phyloP scores from a whole-genome alignment of 257 asterid species.

The Ilex aquifolium region DNA sequence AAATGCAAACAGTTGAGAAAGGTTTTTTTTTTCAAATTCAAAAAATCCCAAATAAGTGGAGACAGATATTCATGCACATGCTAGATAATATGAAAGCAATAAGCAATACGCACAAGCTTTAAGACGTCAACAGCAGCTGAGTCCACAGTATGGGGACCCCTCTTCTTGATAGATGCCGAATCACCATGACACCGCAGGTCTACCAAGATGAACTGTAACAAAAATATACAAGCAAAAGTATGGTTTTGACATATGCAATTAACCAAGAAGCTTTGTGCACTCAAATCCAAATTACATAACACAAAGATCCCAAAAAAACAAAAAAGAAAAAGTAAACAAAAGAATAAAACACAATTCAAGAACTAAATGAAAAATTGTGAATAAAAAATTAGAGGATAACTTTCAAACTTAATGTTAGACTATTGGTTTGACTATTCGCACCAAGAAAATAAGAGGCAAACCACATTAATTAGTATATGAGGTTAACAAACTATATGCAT shows the following conservation, averaged over 20 bases:
- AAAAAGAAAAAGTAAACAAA: too few species aligned
- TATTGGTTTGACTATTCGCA: too few species aligned
- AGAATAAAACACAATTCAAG: too few species aligned
- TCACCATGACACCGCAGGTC: conserved; percentile 99
- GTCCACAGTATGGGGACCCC: conserved; percentile 79
- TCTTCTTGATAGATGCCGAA: conserved; percentile 73
- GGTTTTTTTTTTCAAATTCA: neutral
- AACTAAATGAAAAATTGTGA: too few species aligned
- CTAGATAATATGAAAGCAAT: neutral
- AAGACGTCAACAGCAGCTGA: conserved; percentile 95
- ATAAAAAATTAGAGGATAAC: too few species aligned
- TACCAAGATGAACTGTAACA: conserved; percentile 84
- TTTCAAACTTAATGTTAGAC: too few species aligned
- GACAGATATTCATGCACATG: neutral
- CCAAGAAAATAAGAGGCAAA: too few species aligned
- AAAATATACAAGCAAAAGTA: conserved; percentile 18
- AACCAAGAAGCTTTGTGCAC: neutral
- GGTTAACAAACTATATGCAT: too few species aligned
- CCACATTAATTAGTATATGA: too few species aligned
- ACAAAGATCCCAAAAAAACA: too few species aligned
- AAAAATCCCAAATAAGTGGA: neutral
- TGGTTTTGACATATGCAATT: conserved; percentile 13
- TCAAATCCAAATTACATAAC: too few species aligned
- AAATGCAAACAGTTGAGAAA: too few species aligned
- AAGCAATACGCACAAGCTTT: conserved; percentile 65